Base-by-base conservation (phyloP, 257 asterid species). In the Plectranthus barbatus region DNA sequence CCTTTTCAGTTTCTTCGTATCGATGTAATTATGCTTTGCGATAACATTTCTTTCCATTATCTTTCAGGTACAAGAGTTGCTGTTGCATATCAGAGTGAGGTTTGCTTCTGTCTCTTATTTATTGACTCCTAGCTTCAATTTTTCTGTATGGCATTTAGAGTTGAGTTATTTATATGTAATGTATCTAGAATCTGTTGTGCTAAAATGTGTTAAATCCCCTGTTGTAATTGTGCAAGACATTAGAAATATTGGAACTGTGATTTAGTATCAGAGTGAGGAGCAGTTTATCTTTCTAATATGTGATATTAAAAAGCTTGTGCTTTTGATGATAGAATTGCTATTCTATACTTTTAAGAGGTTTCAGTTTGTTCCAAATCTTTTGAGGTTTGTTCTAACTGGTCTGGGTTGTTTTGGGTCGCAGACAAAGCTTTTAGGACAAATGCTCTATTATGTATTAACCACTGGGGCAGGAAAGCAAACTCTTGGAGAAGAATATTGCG, bases 391-490 rank as follows among this genome's bases (percentile, higher is more conserved):
- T 63, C 15, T 48, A 33, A 44, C 50, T 26, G 62, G 52, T 23
- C 12, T 57, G 54, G 73, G 14, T 67, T 37, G 7, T 62, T 58
- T 56, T 49, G 15, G 41, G 54, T 67, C 74, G 69, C 84, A 93
- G 99, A 80, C 95, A 9, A 90, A 87, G 79, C 95, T 90, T 67
- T 76, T 90, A 81, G 99, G 97, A 21, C 99, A 93, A 83, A 87
- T 90, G 96, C 94, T 93, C 54, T 93, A 93, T 75, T 90, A 78
- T 61, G 75, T 93, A 70, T 72, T 90, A 62, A 93, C 99, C 24
- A 93, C 97, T 0, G 96, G 97, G 70, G 97, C 96, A 1, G 97
- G 97, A 52, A 80, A 85, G 75, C 99, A 93, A 81, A 90, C 99
- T 19, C 81, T 93, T 33, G 99, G 99, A 53, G 99, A 93, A 81